Evolutionary conservation across 306 rosid genomes (phyloP), one percentile per base, ranked within the genome.

Genomic region (Malus orientalis): DNA sequence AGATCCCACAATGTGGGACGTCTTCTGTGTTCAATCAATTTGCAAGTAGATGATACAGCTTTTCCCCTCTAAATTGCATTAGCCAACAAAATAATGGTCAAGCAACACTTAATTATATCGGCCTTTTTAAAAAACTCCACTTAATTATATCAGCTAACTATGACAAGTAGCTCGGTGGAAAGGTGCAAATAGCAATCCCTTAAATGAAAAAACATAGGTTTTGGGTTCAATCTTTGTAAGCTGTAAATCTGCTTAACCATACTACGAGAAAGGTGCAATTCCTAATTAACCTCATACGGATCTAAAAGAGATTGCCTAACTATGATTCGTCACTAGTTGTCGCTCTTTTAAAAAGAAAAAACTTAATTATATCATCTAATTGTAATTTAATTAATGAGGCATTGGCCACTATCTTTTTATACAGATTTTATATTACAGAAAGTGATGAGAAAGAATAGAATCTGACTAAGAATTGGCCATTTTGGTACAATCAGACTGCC

Each of bases 1-100:
- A 74, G 78, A 78, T 70, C 27, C 84, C 66, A 59, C 33, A 53
- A 3, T 14, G 55, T 7, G 73, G 58, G 55, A 42, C 18, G 68
- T 70, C 81, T 80, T 86, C 42, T 75, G 27, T 60, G 29, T 70
- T 44, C 74, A 57, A 69, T 60, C 62, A 83, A 42, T 4, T 71
- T 33, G 63, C 22, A 62, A 22, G 30, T 33, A 25, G 33, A 49
- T 49, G 33, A 49, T 49, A 49, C 19, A 49, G 19, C 20, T 49
- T 49, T 49, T 49, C 20, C 20, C 55, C 55, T 49, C 55, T 49
- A 1, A 16, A 8, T 18, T 49, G 55, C 20, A 15, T 15, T 58
- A 22, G 25, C 14, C 62, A 57, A 57, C 6, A 15, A 14, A 16
- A 8, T n/a, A 57, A 57, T 57, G 62, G 63, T 22, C 27, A 58